Evolutionary conservation across 768 basidiomycete species (phyloP), one percentile per base, ranked within the genome.

Genomic region (Tulasnella calospora): DNA sequence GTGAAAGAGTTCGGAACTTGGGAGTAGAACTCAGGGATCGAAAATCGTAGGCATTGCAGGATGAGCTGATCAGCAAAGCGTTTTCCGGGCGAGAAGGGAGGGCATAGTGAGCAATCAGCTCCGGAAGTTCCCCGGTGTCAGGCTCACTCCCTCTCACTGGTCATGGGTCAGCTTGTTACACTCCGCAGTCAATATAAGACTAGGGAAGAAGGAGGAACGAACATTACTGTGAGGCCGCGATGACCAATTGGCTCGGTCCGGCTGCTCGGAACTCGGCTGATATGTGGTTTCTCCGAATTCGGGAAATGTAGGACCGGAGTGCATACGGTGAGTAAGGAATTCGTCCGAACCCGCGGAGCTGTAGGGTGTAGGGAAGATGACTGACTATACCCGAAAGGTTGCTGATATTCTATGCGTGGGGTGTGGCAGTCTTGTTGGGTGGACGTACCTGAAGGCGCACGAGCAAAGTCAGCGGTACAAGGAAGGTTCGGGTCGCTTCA

Each of bases 21-120:
- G 33, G 27, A n/a, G n/a, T n/a, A 17, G 44, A 76, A 7, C n/a
- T 27, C 41, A 33, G 13, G 3, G 12, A 2, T 35, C 13, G 12
- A 6, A 15, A 27, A n/a, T 36, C 33, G 7, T 35, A 81, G 80
- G 80, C 80, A 33, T 47, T 81, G 55, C 80, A 81, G 55, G 80
- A 81, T 51, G 80, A 81, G 55, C 44, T 81, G 57, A 77, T 81
- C 69, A 81, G 80, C 72, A 81, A 81, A 76, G 77, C 79, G 41
- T 81, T 81, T 73, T 81, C 80, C 15, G 80, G 80, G 10, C 51
- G 80, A 46, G 80, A 81, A 46, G 80, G 80, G 8, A 47, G 80
- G 15, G 80, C 80, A 27, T 80, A 81, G 75, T 80, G n/a, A 73
- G 77, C 51, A 21, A 6, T 46, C 44, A 17, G 17, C 57, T n/a